phyloP scores from a whole-genome alignment of 2,329 filamentous ascomycete species.

The Talaromyces albobiverticillius region DNA sequence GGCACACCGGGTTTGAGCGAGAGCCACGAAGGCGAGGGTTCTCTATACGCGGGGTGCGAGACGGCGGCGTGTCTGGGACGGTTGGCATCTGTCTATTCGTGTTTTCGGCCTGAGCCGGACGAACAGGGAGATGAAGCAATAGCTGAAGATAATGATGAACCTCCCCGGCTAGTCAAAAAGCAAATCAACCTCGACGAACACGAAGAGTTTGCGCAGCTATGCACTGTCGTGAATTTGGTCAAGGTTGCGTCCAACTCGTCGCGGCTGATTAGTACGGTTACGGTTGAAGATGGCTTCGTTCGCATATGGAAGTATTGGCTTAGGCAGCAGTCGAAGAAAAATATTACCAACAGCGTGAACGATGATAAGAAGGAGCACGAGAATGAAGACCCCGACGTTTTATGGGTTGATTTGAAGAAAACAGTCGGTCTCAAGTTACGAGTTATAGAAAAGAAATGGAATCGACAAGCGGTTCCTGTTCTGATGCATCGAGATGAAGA shows the following conservation, averaged over 20 bases:
- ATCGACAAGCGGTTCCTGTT: conserved; percentile 47
- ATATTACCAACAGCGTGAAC: neutral
- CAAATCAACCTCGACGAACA: conserved; percentile 64
- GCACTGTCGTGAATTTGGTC: conserved; percentile 65
- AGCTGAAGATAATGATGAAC: neutral
- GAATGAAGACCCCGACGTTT: conserved; percentile 44
- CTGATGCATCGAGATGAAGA: conserved; percentile 61
- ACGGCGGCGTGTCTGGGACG: conserved; percentile 37
- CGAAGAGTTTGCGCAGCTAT: conserved; percentile 73
- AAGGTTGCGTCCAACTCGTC: conserved; percentile 61
- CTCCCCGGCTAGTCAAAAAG: conserved; percentile 48
- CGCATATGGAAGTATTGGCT: conserved; percentile 74
- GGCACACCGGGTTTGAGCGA: conserved; percentile 60
- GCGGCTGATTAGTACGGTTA: conserved; percentile 63
- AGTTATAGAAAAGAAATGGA: conserved; percentile 54
- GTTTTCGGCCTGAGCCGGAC: conserved; percentile 63
- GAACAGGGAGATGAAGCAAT: conserved; percentile 22
- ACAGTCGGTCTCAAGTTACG: conserved; percentile 68
- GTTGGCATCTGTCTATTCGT: conserved; percentile 62
- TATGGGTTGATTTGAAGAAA: conserved; percentile 66
- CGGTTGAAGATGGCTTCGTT: conserved; percentile 65
- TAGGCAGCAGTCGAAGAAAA: conserved; percentile 36
- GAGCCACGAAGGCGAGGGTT: conserved; percentile 38
- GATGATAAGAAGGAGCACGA: conserved; percentile 17
- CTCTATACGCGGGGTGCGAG: conserved; percentile 32